Conservation (phyloP, 805 yeast genomes). For the Kuraishia capsulata region DNA sequence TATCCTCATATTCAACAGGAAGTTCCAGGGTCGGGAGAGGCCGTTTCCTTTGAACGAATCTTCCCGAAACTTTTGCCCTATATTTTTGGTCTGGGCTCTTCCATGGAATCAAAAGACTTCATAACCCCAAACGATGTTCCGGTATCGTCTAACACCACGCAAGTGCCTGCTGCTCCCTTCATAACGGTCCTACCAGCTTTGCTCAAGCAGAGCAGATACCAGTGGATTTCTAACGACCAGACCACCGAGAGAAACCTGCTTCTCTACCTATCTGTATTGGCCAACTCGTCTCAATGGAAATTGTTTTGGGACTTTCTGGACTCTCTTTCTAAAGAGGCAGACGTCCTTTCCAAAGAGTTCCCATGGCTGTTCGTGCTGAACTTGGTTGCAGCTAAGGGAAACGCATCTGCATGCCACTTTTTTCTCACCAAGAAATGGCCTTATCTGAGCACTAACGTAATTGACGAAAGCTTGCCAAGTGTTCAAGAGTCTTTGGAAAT, state of each 20-base stretch:
- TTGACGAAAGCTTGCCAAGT: too few species aligned
- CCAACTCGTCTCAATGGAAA: conserved; percentile 1
- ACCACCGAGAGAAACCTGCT: background rate
- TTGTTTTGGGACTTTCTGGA: background rate
- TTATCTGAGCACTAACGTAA: background rate
- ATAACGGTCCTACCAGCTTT: background rate
- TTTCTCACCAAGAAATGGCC: conserved; percentile 1
- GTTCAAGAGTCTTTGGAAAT: background rate
- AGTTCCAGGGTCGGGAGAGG: background rate
- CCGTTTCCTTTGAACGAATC: background rate
- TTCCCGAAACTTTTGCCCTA: background rate
- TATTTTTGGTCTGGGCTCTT: background rate
- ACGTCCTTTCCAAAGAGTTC: background rate
- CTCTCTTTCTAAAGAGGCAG: background rate
- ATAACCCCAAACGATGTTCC: background rate
- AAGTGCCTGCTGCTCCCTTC: background rate
- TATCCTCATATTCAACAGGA: background rate
- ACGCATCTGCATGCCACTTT: background rate
- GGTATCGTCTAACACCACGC: background rate
- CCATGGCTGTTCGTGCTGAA: conserved; percentile 1
- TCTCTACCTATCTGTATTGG: background rate
- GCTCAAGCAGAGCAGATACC: background rate
- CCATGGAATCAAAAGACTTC: background rate
- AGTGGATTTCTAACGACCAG: background rate
- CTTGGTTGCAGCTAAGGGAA: conserved; percentile 1